phyloP scores from a whole-genome alignment of 2,329 filamentous ascomycete genomes.

The Beauveria caledonica region DNA sequence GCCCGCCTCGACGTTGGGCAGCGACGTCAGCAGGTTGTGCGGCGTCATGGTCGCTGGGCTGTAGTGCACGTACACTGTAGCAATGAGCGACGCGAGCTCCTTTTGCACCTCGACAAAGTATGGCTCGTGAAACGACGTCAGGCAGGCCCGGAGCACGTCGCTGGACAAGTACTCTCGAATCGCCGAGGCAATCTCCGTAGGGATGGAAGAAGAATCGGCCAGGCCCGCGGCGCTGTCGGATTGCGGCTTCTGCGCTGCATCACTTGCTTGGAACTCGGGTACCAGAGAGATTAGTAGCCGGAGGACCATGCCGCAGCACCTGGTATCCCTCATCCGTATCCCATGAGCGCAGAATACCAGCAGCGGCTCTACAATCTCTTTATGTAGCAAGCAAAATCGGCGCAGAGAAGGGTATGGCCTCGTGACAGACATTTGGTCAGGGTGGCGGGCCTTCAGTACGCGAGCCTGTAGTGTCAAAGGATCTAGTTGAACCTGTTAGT shows the following conservation, averaged over 20 bases:
- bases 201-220: conserved; percentile 35
- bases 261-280: conserved; percentile 56
- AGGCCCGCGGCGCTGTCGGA: conserved; percentile 12
- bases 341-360: conserved; percentile 88
- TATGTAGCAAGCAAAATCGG: conserved; percentile 72
- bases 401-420: conserved; percentile 54
- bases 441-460: conserved; percentile 11
- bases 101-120: conserved; percentile 97
- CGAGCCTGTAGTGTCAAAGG: conserved; percentile 22
- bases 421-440: conserved; percentile 19
- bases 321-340: conserved; percentile 80
- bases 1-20: conserved; percentile 65
- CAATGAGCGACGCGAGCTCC: conserved; percentile 81
- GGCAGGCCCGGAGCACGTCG: conserved; percentile 82
- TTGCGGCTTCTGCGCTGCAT: conserved; percentile 19
- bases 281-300: conserved; percentile 81
- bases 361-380: conserved; percentile 74
- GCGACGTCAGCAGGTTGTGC: conserved; percentile 62
- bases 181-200: conserved; percentile 47
- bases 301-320: conserved; percentile 78
- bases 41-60: conserved; percentile 61
- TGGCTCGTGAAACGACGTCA: conserved; percentile 84
- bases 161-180: conserved; percentile 86
- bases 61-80: conserved; percentile 74
- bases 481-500: conserved; percentile 19